These are phyloP conservation scores for Dioscorea alata DNA, from an alignment of 106 monocot genomes.

Conservation along the genomic window DNA sequence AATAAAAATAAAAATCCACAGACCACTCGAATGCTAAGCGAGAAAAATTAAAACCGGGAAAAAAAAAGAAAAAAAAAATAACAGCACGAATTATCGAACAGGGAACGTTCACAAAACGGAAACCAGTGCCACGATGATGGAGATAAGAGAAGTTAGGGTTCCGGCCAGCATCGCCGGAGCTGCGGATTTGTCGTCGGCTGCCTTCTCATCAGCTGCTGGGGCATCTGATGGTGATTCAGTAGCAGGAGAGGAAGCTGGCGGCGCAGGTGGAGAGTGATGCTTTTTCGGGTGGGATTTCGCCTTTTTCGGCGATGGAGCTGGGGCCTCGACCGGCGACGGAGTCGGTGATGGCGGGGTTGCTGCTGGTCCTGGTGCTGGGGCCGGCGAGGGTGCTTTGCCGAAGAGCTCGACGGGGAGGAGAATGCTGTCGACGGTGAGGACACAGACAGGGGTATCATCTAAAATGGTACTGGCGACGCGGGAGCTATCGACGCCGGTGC, in stretches of 20 bases:
- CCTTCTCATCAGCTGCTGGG: constrained; percentile 17
- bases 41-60: too few relatives aligned
- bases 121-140: background rate
- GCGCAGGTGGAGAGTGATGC: constrained; percentile 23
- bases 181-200: constrained; percentile 22
- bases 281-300: constrained; percentile 2
- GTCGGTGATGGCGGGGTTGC: constrained; percentile 5
- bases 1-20: too few relatives aligned
- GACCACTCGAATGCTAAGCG: too few relatives aligned
- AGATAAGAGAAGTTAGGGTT: background rate
- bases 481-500: constrained; percentile 68
- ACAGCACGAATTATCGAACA: too few relatives aligned
- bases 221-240: constrained; percentile 15
- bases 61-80: too few relatives aligned
- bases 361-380: constrained; percentile 26
- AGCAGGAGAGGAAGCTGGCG: constrained; percentile 27
- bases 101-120: constrained; percentile 4
- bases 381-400: constrained; percentile 35
- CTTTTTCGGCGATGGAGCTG: constrained; percentile 4
- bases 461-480: constrained; percentile 64
- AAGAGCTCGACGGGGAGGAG: constrained; percentile 62
- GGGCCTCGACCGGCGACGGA: constrained; percentile 13
- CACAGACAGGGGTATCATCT: constrained; percentile 56
- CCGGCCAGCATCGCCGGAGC: background rate
- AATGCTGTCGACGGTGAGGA: constrained; percentile 57